Conservation (phyloP, 768 basidiomycete genomes). For the Tricholoma furcatifolium region DNA sequence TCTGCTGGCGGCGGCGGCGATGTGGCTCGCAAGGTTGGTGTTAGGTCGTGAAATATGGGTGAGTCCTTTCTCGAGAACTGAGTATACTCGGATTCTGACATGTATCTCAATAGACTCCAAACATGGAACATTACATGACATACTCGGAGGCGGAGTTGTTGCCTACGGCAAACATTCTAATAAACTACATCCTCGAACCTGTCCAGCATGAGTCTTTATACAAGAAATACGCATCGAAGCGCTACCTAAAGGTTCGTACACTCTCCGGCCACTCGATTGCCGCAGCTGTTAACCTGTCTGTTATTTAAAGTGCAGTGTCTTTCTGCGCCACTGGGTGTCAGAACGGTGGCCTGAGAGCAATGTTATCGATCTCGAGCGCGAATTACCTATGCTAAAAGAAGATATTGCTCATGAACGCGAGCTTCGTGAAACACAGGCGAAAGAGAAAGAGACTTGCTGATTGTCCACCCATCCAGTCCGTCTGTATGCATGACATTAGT, state of each 20-base stretch:
- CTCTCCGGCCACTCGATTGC: background rate
- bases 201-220: slow-evolving; percentile 74
- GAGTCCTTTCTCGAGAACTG: slow-evolving; percentile 22
- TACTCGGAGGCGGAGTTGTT: slow-evolving; percentile 80
- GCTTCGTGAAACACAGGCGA: slow-evolving; percentile 1
- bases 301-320: slow-evolving; percentile 62
- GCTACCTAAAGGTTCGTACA: slow-evolving; percentile 71
- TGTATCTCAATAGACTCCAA: slow-evolving; percentile 59
- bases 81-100: slow-evolving; percentile 7
- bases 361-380: slow-evolving; percentile 51
- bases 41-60: slow-evolving; percentile 87
- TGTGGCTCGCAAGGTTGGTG: slow-evolving; percentile 83
- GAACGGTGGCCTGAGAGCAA: slow-evolving; percentile 64
- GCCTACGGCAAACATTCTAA: slow-evolving; percentile 81
- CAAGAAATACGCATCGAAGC: slow-evolving; percentile 87
- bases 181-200: slow-evolving; percentile 81
- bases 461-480: background rate
- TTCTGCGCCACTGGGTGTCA: slow-evolving; percentile 76
- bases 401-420: slow-evolving; percentile 38
- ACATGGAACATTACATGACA: slow-evolving; percentile 83
- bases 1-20: slow-evolving; percentile 75
- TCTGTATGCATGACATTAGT: background rate
- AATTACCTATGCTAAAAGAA: slow-evolving; percentile 54
- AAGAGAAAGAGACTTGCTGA: background rate
- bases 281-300: background rate